phyloP scores from a whole-genome alignment of 2,329 filamentous ascomycete species.

The Pseudocercospora fuligena region DNA sequence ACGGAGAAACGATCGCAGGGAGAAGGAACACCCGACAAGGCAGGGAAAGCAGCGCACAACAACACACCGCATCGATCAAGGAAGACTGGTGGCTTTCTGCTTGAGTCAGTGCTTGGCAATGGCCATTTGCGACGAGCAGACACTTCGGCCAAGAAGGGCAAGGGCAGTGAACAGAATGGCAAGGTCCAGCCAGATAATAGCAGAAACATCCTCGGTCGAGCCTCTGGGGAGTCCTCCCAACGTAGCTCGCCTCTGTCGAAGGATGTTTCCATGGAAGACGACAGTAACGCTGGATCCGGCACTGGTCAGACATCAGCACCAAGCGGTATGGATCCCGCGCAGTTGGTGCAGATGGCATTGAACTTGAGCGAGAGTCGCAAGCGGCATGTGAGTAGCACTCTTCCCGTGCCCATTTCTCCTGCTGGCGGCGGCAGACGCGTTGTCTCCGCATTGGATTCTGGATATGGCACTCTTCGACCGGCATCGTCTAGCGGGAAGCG shows the following conservation, averaged over 20 bases:
- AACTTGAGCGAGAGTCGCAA: constrained; percentile 82
- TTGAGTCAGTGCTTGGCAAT: constrained; percentile 36
- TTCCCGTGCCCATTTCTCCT: constrained; percentile 57
- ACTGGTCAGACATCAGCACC: constrained; percentile 12
- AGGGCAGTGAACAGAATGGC: constrained; percentile 32
- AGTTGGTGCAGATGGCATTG: constrained; percentile 91
- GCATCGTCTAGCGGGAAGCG: constrained; percentile 53
- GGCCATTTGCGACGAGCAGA: constrained; percentile 15
- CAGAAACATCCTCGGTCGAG: constrained; percentile 16
- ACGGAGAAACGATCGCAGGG: constrained; percentile 14
- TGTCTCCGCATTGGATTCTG: constrained; percentile 48
- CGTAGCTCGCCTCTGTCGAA: constrained; percentile 37
- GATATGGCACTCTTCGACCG: constrained; percentile 48
- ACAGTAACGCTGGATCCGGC: constrained; percentile 13
- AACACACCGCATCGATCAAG: constrained; percentile 29
- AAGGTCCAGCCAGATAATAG: constrained; percentile 28
- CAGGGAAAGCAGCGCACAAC: constrained; percentile 17
- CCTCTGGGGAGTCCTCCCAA: constrained; percentile 35
- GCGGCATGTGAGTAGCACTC: constrained; percentile 63
- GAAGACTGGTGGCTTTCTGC: constrained; percentile 48
- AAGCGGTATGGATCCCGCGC: constrained; percentile 75
- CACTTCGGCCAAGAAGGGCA: constrained; percentile 8
- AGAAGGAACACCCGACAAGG: constrained; percentile 8
- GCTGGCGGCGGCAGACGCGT: constrained; percentile 54
- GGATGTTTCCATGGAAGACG: constrained; percentile 29